A percentile compares a stretch with the other conserved stretches of the same genome.
Conservation (phyloP, 352 stramenopile species). For the Aphanomyces invadans region DNA sequence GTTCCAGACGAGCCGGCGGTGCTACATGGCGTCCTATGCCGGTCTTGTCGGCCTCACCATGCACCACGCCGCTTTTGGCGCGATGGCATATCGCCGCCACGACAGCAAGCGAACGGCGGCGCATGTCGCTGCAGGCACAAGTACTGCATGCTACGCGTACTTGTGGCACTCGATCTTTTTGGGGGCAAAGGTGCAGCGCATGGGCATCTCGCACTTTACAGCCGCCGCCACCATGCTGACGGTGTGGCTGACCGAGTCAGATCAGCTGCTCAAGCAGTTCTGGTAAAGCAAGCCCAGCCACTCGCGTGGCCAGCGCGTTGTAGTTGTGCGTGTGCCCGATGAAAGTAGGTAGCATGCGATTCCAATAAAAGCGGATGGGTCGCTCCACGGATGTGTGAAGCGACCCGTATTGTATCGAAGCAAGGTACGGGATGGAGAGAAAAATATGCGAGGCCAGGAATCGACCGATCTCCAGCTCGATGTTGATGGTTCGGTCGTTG, state of each 20-base stretch:
- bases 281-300: not conserved
- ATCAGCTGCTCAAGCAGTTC: not conserved
- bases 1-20: constrained; percentile 11
- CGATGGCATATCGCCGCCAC: not conserved
- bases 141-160: constrained; percentile 5
- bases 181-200: not conserved
- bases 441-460: too few species aligned
- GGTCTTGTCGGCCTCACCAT: constrained; percentile 12
- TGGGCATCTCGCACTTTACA: constrained; percentile 7
- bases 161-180: constrained; percentile 20
- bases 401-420: too few species aligned
- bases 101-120: constrained; percentile 3
- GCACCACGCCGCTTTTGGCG: constrained; percentile 13
- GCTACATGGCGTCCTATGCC: constrained; percentile 13
- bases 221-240: constrained; percentile 12
- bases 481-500: too few species aligned
- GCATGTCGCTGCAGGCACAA: constrained; percentile 10
- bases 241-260: constrained; percentile 10
- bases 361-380: too few species aligned
- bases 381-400: too few species aligned
- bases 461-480: too few species aligned
- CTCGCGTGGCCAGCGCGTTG: not conserved
- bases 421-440: too few species aligned
- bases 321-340: not conserved
- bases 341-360: not conserved